These are phyloP conservation scores for Ceratocystis albifundus DNA, from an alignment of 2,329 filamentous ascomycete genomes.

Conservation along the genomic window DNA sequence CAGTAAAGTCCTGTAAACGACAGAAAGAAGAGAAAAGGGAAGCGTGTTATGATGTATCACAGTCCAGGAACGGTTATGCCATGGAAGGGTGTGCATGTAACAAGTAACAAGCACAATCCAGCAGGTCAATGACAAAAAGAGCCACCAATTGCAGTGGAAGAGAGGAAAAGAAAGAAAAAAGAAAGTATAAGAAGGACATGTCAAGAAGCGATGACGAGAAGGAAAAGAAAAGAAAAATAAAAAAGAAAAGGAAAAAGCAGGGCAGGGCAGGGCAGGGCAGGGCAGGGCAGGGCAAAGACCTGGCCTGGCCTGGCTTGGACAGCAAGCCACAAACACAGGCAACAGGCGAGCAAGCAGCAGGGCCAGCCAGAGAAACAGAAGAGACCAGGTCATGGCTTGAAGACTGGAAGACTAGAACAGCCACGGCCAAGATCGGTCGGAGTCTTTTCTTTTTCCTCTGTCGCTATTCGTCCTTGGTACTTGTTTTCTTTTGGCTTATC, in stretches of 20 bases:
- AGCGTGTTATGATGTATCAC: background rate
- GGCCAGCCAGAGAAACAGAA: background rate
- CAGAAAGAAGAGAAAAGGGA: conserved; percentile 4
- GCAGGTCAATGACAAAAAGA: background rate
- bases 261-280: too few relatives aligned
- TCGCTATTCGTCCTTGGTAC: background rate
- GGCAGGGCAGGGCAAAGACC: too few relatives aligned
- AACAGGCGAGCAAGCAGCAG: background rate
- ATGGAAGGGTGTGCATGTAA: background rate
- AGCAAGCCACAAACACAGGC: conserved; percentile 3
- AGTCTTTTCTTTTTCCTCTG: background rate
- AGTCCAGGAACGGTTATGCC: background rate
- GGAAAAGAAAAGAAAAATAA: conserved; percentile 14
- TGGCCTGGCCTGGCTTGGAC: too few relatives aligned
- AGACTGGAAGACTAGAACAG: too few relatives aligned
- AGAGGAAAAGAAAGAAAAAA: background rate
- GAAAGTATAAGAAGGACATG: background rate
- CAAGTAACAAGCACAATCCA: background rate
- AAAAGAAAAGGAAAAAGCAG: too few relatives aligned
- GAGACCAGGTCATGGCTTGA: background rate
- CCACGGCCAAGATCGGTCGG: background rate
- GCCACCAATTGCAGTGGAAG: background rate
- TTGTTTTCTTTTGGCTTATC: background rate
- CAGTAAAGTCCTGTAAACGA: background rate
- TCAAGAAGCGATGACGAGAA: background rate